phyloP scores from a whole-genome alignment of 2,329 filamentous ascomycete genomes.

The Alternaria brassicae region DNA sequence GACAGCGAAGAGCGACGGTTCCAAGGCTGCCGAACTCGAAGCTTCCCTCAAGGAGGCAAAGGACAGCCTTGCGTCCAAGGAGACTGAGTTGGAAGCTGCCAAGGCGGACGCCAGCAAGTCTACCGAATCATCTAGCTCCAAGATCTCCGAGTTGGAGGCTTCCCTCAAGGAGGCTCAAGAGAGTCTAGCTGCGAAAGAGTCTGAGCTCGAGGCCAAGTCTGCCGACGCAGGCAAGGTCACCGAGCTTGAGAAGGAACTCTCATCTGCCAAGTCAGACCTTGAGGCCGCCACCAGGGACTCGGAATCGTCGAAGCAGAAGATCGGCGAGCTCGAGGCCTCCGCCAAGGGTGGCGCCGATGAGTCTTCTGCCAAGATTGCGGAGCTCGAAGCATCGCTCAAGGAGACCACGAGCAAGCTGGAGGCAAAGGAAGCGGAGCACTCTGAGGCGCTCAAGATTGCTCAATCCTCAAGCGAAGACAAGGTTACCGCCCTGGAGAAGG shows the following conservation, averaged over 20 bases:
- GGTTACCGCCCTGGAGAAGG: conserved; percentile 22
- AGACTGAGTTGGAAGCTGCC: conserved; percentile 27
- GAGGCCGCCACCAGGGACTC: conserved; percentile 21
- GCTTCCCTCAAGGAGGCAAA: conserved; percentile 22
- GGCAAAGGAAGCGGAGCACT: conserved; percentile 22
- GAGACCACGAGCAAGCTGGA: conserved; percentile 22
- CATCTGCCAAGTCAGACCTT: conserved; percentile 24
- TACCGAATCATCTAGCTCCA: conserved; percentile 28
- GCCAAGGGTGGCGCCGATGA: conserved; percentile 24
- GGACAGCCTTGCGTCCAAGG: conserved; percentile 14
- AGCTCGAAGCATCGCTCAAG: conserved; percentile 30
- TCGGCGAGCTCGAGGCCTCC: conserved; percentile 28
- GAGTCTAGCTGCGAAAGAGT: conserved; percentile 30
- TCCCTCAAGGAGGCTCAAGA: conserved; percentile 33
- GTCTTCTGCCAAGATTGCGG: conserved; percentile 23
- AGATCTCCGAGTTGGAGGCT: conserved; percentile 31
- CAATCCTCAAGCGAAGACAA: conserved; percentile 23
- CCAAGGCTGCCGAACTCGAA: conserved; percentile 24
- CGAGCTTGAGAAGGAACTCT: conserved; percentile 27
- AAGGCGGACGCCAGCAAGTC: conserved; percentile 25
- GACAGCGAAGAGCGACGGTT: conserved; percentile 20
- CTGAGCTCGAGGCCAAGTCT: conserved; percentile 27
- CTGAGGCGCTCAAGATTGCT: conserved; percentile 23
- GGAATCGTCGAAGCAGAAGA: conserved; percentile 29
- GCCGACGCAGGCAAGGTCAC: conserved; percentile 28